Conservation (phyloP, 768 basidiomycete species). For the Termitomyces sp. region DNA sequence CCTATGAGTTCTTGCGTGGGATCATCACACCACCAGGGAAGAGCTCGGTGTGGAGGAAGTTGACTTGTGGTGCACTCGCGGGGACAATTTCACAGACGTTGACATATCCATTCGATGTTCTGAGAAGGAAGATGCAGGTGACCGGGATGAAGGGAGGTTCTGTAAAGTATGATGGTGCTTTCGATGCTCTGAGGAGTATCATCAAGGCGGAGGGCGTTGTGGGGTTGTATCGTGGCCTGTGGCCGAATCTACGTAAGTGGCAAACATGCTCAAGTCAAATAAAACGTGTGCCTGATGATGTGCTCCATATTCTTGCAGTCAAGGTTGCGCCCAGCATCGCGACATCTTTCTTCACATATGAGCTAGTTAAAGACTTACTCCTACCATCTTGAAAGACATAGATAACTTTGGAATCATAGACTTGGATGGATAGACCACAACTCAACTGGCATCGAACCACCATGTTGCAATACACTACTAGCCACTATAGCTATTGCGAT, state of each 20-base stretch:
- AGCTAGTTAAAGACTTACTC: conserved; percentile 46
- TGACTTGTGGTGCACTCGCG: conserved; percentile 78
- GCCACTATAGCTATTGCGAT: conserved; percentile 2
- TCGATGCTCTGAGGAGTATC: conserved; percentile 73
- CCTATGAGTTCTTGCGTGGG: conserved; percentile 81
- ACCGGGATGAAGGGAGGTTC: conserved; percentile 66
- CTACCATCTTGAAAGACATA: conserved; percentile 23
- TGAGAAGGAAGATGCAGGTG: conserved; percentile 95
- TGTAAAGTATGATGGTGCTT: conserved; percentile 73
- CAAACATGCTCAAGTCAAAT: conserved; percentile 6
- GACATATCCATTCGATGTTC: conserved; percentile 94
- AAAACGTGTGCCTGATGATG: conserved; percentile 3
- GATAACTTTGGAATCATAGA: conserved; percentile 8
- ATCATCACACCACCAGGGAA: conserved; percentile 81
- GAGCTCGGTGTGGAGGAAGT: conserved; percentile 60
- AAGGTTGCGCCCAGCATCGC: conserved; percentile 92
- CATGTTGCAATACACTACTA: conserved; percentile 3
- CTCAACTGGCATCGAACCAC: neutral
- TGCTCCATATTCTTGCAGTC: conserved; percentile 44
- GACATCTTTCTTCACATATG: conserved; percentile 83
- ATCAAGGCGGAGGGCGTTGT: conserved; percentile 67
- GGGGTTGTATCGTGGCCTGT: conserved; percentile 82
- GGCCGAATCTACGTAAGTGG: conserved; percentile 82
- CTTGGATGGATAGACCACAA: conserved; percentile 13
- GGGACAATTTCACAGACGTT: conserved; percentile 92